Evolutionary conservation across 78 protist species (phyloP).

Genomic region (Mastigamoeba balamuthi): DNA sequence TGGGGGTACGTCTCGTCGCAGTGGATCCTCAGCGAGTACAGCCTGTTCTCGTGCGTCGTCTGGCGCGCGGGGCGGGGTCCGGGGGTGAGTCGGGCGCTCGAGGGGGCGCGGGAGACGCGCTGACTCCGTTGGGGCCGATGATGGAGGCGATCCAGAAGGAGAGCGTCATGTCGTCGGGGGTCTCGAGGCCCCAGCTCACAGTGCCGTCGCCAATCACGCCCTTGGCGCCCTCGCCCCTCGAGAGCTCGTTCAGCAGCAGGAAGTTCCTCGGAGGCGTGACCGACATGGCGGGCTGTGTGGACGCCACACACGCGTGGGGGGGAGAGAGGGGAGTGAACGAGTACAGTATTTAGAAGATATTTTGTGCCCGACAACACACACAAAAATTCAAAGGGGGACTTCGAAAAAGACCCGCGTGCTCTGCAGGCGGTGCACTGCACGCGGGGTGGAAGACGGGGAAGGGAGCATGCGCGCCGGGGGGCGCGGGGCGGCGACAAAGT

Average conservation of each 20-base stretch:
- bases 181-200: conserved; percentile 71
- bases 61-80: background rate
- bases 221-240: conserved; percentile 85
- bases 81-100: background rate
- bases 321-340: too few species aligned
- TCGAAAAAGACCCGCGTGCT: too few species aligned
- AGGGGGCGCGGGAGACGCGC: too few species aligned
- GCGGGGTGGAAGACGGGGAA: too few species aligned
- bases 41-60: conserved; percentile 58
- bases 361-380: too few species aligned
- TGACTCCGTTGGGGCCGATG: conserved; percentile 70
- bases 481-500: too few species aligned
- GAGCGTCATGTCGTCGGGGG: conserved; percentile 51
- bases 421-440: too few species aligned
- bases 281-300: too few species aligned
- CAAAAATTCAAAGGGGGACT: too few species aligned
- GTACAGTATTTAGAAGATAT: too few species aligned
- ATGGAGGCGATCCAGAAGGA: conserved; percentile 81
- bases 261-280: conserved; percentile 95
- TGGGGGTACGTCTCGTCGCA: conserved; percentile 83
- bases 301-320: too few species aligned
- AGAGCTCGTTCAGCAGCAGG: conserved; percentile 82
- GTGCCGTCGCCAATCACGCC: conserved; percentile 70
- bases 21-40: conserved; percentile 46
- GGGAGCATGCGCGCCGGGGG: too few species aligned